phyloP scores from a whole-genome alignment of 2,329 filamentous ascomycete species.

The Venturia pyrina region DNA sequence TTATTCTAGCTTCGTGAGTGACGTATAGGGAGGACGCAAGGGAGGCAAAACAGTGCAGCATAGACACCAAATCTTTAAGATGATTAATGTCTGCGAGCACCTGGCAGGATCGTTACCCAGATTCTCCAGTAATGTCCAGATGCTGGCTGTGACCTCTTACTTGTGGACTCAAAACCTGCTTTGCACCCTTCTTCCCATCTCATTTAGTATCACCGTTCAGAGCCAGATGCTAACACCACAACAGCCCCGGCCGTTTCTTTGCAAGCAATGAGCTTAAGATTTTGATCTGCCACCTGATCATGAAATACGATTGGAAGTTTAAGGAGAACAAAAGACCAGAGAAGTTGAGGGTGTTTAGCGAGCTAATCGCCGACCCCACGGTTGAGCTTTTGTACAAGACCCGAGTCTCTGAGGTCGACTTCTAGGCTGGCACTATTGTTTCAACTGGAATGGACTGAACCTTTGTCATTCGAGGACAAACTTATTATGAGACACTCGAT shows the following conservation, averaged over 20 bases:
- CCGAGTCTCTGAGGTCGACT: not conserved
- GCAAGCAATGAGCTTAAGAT: slow-evolving; percentile 38
- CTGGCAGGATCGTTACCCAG: no score
- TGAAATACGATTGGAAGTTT: slow-evolving; percentile 7
- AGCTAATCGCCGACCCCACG: not conserved
- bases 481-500: no score
- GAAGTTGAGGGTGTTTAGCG: not conserved
- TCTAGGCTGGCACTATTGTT: not conserved
- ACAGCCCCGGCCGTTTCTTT: slow-evolving; percentile 34
- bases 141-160: no score
- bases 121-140: no score
- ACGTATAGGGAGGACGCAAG: not conserved
- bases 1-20: slow-evolving; percentile 7
- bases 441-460: no score
- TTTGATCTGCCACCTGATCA: slow-evolving; percentile 30
- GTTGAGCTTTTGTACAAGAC: not conserved
- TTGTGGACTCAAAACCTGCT: no score
- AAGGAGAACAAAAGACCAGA: slow-evolving; percentile 5
- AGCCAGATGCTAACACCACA: not conserved
- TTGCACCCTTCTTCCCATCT: no score
- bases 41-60: not conserved
- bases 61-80: no score
- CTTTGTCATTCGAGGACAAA: no score
- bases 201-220: no score
- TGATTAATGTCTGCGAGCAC: no score